Evolutionary conservation across 345 rosid species (phyloP).

Genomic region (Hypericum perforatum): DNA sequence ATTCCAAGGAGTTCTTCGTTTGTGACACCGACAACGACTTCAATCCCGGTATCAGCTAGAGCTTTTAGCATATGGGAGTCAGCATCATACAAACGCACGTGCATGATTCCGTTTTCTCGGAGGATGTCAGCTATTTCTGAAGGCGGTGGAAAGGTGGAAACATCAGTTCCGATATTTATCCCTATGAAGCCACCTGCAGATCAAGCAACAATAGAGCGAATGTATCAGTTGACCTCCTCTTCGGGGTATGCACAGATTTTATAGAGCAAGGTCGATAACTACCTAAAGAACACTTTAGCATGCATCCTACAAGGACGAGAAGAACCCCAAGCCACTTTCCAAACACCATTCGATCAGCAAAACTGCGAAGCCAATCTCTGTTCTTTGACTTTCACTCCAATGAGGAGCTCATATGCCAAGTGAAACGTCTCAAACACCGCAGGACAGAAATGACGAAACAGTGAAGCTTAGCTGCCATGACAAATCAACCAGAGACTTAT

Average conservation of each 20-base stretch:
- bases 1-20: conserved; percentile 74
- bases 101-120: conserved; percentile 56
- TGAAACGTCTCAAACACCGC: no score
- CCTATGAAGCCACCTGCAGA: conserved; percentile 70
- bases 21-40: conserved; percentile 73
- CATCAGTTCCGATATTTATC: conserved; percentile 76
- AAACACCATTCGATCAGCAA: conserved; percentile 39
- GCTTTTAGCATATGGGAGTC: conserved; percentile 83
- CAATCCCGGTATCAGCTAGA: conserved; percentile 62
- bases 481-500: no score
- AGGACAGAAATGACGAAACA: no score
- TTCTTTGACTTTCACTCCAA: conserved; percentile 6
- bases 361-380: conserved; percentile 7
- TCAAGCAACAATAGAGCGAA: not conserved
- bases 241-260: not conserved
- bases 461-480: no score
- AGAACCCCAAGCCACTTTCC: conserved; percentile 33
- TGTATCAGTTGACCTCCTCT: not conserved
- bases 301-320: conserved; percentile 32
- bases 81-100: conserved; percentile 79
- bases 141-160: conserved; percentile 66
- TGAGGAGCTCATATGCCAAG: conserved; percentile 8
- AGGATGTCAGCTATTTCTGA: conserved; percentile 48
- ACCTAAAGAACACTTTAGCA: conserved; percentile 42
- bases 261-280: conserved; percentile 6